phyloP scores from a whole-genome alignment of 2,329 filamentous ascomycete species.

The Chaetomiaceae sp. region DNA sequence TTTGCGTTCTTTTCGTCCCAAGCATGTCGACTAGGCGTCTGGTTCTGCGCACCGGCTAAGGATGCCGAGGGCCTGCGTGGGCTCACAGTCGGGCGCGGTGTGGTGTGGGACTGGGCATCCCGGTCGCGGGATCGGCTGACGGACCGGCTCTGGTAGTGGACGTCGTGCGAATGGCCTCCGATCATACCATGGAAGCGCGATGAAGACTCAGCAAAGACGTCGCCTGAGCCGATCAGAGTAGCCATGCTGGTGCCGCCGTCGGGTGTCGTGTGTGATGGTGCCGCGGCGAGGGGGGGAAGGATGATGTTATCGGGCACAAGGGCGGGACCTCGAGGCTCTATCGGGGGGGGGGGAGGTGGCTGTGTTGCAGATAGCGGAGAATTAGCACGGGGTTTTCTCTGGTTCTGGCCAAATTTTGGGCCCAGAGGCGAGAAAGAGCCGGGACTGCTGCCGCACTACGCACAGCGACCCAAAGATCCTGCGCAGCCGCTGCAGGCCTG shows the following conservation, averaged over 20 bases:
- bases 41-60: slow-evolving; percentile 9
- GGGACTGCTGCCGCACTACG: slow-evolving; percentile 12
- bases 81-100: slow-evolving; percentile 23
- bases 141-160: slow-evolving; percentile 38
- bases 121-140: slow-evolving; percentile 33
- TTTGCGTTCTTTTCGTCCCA: slow-evolving; percentile 16
- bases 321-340: slow-evolving; percentile 16
- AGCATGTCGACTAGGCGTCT: slow-evolving; percentile 13
- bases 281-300: slow-evolving; percentile 15
- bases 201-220: slow-evolving; percentile 65
- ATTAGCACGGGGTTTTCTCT: slow-evolving; percentile 22
- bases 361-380: slow-evolving; percentile 25
- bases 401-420: slow-evolving; percentile 11
- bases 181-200: slow-evolving; percentile 69
- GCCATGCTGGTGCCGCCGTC: slow-evolving; percentile 50
- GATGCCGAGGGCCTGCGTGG: slow-evolving; percentile 21
- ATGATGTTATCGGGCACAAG: slow-evolving; percentile 19
- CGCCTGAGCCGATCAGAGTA: slow-evolving; percentile 61
- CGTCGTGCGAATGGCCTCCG: slow-evolving; percentile 42
- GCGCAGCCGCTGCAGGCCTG: not conserved
- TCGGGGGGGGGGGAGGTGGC: slow-evolving; percentile 23
- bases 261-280: not conserved
- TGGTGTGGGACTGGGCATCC: slow-evolving; percentile 20
- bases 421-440: slow-evolving; percentile 24
- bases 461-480: not conserved